Base-by-base conservation (phyloP, 2,329 filamentous ascomycete genomes). In the Neonectria hederae region DNA sequence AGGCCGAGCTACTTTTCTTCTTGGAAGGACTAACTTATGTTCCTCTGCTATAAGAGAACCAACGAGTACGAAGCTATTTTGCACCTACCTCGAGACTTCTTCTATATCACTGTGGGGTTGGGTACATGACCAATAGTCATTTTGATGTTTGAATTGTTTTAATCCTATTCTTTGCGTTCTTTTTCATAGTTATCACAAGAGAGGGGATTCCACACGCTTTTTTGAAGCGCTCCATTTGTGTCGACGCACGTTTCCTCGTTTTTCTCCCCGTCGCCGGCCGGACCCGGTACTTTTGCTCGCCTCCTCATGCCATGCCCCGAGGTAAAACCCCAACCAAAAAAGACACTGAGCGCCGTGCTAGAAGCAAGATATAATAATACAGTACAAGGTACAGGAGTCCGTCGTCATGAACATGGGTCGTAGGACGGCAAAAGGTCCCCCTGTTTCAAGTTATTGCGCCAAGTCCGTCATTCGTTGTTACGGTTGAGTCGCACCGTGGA, bases 131-230 rank as follows among this genome's bases (percentile, higher is more conserved):
- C 14, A 45, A 21, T 13, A 26, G 35, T 17, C 17, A n/a, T n/a
- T 28, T 22, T 35, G 28, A 46, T 22, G 24, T 21, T 22, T 59
- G n/a, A 52, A 32, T 51, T 51, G n/a, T 54, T 66, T 74, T 66
- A 67, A 67, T 68, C 43, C 45, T 67, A 53, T 46, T 69, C 59
- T 49, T 69, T 69, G 59, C 53, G 38, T 59, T 55, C 62, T 65
- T 69, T 66, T 66, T 69, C 43, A 55, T 74, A 69, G 63, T 72
- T 65, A 70, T 72, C 76, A 76, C 76, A 77, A 79, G 78, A 80
- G 78, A 79, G 77, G 77, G 76, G 77, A 78, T 79, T 77, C 74
- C 77, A 78, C 72, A 69, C 55, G 61, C 61, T 72, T 61, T n/a
- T 59, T 69, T 58, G 64, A 73, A 74, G 73, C 70, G 69, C 67